Percentiles rank a stretch among this genome's conserved stretches.
phyloP scores from a whole-genome alignment of 2,329 filamentous ascomycete genomes.

The Aspergillus amoenus region DNA sequence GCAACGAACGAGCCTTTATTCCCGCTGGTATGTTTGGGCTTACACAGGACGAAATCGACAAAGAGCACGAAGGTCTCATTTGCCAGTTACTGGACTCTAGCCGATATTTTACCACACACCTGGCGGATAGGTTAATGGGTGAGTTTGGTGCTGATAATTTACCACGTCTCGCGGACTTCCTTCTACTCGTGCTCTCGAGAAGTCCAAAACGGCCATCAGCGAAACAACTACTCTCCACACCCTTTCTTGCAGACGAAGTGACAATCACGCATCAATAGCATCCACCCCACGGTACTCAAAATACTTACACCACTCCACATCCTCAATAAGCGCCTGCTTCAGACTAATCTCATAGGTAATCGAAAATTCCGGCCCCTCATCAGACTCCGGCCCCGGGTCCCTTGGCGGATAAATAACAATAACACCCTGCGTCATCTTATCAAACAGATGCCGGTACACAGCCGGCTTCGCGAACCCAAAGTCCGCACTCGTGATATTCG shows the following conservation, averaged over 20 bases:
- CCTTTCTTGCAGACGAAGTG: no score
- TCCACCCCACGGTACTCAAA: constrained; percentile 43
- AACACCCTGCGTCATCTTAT: constrained; percentile 26
- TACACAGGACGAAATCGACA: not conserved
- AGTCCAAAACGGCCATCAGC: not conserved
- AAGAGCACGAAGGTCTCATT: not conserved
- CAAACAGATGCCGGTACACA: constrained; percentile 34
- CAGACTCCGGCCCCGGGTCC: constrained; percentile 19
- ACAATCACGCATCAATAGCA: constrained; percentile 2
- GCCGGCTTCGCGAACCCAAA: constrained; percentile 41
- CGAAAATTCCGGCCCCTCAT: constrained; percentile 39
- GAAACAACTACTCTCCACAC: constrained; percentile 27
- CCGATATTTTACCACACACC: no score
- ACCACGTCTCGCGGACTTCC: not conserved
- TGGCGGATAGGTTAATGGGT: not conserved
- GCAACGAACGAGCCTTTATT: not conserved
- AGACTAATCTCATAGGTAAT: constrained; percentile 38
- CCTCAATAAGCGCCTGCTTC: constrained; percentile 29
- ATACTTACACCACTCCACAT: constrained; percentile 37
- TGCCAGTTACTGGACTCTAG: not conserved
- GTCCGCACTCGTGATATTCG: constrained; percentile 27
- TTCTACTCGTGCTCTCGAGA: not conserved
- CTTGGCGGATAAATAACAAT: constrained; percentile 32
- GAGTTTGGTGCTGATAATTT: not conserved
- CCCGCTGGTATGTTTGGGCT: not conserved